These are phyloP conservation scores for Acorus calamus DNA, from an alignment of 106 monocot genomes.

Conservation along the genomic window DNA sequence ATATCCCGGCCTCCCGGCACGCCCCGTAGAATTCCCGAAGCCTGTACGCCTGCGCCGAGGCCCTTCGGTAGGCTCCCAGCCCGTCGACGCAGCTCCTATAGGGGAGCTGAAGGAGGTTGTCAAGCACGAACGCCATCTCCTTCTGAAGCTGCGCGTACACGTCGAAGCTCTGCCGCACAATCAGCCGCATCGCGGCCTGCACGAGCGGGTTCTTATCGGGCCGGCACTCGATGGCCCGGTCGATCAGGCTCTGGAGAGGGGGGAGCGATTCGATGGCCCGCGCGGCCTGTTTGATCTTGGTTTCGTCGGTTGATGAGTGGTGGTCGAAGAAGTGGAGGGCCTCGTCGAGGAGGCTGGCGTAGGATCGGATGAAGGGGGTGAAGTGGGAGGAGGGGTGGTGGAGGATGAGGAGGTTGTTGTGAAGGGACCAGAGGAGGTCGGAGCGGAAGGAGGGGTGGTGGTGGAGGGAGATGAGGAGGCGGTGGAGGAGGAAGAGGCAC, in stretches of 20 bases:
- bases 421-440: conserved; percentile 8
- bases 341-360: conserved; percentile 10
- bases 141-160: not conserved
- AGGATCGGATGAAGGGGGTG: conserved; percentile 1
- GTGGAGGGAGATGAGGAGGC: conserved; percentile 13
- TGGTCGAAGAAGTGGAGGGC: not conserved
- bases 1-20: conserved; percentile 5
- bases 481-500: conserved; percentile 24
- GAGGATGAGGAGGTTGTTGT: conserved; percentile 12
- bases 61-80: conserved; percentile 8
- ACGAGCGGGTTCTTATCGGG: not conserved
- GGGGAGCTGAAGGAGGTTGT: conserved; percentile 3
- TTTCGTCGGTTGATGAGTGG: not conserved
- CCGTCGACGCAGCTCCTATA: conserved; percentile 10
- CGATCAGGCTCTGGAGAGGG: conserved; percentile 10
- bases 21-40: conserved; percentile 5
- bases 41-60: conserved; percentile 2
- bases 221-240: conserved; percentile 12
- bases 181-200: conserved; percentile 6
- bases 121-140: conserved; percentile 1
- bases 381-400: conserved; percentile 2
- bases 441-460: conserved; percentile 9
- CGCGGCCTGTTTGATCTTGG: not conserved
- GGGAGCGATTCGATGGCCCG: conserved; percentile 3
- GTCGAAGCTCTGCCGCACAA: conserved; percentile 7